A percentile compares a stretch with the other conserved stretches of the same genome.
Conservation (phyloP, 495 filamentous ascomycete species). For the Podospora pseudocomata region DNA sequence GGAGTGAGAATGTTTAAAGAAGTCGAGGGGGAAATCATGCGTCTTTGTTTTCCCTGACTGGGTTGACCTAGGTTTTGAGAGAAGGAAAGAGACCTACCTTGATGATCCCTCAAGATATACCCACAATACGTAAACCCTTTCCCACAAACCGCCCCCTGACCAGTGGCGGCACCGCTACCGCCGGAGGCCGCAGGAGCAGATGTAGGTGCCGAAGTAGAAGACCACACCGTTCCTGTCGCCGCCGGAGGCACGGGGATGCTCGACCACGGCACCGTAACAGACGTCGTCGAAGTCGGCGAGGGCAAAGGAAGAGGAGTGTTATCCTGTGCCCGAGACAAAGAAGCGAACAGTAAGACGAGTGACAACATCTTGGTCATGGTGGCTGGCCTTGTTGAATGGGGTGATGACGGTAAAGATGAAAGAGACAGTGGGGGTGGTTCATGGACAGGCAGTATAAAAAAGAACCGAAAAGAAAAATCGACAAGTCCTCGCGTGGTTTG, state of each 20-base stretch:
- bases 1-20: not conserved
- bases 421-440: not conserved
- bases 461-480: not conserved
- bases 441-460: not conserved
- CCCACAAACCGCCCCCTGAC: conserved; percentile 32
- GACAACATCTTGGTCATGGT: not conserved
- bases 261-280: not conserved
- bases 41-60: too few relatives aligned
- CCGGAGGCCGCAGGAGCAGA: not conserved
- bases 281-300: not conserved
- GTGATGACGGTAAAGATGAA: not conserved
- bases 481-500: not conserved
- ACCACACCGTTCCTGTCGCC: not conserved
- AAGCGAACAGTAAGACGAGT: not conserved
- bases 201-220: conserved; percentile 3
- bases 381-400: not conserved
- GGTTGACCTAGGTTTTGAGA: too few relatives aligned
- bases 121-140: conserved; percentile 46
- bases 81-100: conserved; percentile 26
- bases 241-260: not conserved
- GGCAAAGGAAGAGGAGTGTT: not conserved
- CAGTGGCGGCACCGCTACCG: not conserved
- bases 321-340: not conserved
- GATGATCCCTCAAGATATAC: conserved; percentile 40
- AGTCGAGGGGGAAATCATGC: not conserved